Evolutionary conservation across 139 green algal species (phyloP).

Genomic region (Asterochloris erici): DNA sequence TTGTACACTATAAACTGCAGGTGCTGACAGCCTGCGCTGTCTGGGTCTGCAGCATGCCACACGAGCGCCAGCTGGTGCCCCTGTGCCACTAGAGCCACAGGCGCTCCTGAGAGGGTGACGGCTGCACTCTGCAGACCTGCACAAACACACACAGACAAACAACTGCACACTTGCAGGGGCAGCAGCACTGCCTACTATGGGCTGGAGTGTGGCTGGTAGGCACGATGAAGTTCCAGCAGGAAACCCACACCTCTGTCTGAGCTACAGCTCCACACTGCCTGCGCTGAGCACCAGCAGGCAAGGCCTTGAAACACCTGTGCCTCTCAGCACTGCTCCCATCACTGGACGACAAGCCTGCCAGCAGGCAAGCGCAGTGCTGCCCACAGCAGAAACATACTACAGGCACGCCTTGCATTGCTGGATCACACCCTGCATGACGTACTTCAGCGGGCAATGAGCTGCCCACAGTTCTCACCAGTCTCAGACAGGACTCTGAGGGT

Average conservation of each 20-base stretch:
- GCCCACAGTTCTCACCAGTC: neutral
- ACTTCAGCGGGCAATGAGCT: neutral
- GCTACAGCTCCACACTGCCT: neutral
- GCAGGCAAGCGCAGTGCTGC: neutral
- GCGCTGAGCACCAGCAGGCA: neutral
- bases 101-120: slow-evolving; percentile 41
- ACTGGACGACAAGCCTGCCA: neutral
- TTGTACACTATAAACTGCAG: slow-evolving; percentile 37
- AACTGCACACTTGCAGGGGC: neutral
- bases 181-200: neutral
- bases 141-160: neutral
- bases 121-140: slow-evolving; percentile 46
- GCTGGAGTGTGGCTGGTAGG: neutral
- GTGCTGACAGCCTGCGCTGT: slow-evolving; percentile 40
- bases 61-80: slow-evolving; percentile 39
- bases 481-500: slow-evolving; percentile 75
- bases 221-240: neutral
- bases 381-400: neutral
- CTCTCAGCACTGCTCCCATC: neutral
- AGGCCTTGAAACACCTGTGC: neutral
- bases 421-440: neutral
- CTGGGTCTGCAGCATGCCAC: slow-evolving; percentile 38
- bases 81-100: slow-evolving; percentile 52
- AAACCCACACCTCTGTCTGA: neutral
- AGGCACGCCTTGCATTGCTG: neutral